A percentile compares a stretch with the other conserved stretches of the same genome.
Evolutionary conservation across 305 asterid species (phyloP).

Genomic region (Solanum hybrid): DNA sequence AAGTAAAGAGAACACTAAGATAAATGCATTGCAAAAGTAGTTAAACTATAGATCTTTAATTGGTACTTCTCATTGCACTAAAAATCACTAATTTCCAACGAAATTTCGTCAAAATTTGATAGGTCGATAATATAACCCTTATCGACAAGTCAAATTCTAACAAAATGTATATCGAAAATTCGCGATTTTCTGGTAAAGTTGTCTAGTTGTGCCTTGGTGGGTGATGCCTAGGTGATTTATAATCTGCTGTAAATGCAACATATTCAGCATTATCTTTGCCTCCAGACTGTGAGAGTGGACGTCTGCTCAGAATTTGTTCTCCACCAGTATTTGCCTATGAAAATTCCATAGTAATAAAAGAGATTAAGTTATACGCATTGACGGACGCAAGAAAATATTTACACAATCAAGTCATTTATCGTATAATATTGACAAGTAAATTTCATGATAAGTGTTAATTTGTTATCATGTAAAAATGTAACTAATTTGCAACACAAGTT

Average conservation of each 20-base stretch:
- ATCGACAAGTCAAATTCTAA: background rate
- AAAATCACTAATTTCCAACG: background rate
- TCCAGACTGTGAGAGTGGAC: background rate
- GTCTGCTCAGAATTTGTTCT: constrained; percentile 8
- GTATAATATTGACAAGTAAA: background rate
- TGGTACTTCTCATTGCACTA: background rate
- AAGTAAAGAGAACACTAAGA: background rate
- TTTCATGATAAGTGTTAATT: background rate
- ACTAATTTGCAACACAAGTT: background rate
- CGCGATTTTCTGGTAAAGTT: background rate
- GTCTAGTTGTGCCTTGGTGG: no score
- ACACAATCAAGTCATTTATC: background rate
- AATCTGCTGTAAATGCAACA: no score
- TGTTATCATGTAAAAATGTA: background rate
- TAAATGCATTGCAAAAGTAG: background rate
- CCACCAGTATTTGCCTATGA: background rate
- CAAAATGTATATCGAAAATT: background rate
- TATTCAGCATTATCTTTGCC: no score
- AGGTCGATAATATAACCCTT: background rate
- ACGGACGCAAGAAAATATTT: background rate
- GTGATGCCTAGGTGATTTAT: no score
- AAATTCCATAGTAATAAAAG: background rate
- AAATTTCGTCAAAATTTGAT: background rate
- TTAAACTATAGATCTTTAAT: background rate
- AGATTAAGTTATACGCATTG: background rate